Evolutionary conservation across 108 stramenopile genomes (phyloP).

Genomic region (Cyclotella baltica): DNA sequence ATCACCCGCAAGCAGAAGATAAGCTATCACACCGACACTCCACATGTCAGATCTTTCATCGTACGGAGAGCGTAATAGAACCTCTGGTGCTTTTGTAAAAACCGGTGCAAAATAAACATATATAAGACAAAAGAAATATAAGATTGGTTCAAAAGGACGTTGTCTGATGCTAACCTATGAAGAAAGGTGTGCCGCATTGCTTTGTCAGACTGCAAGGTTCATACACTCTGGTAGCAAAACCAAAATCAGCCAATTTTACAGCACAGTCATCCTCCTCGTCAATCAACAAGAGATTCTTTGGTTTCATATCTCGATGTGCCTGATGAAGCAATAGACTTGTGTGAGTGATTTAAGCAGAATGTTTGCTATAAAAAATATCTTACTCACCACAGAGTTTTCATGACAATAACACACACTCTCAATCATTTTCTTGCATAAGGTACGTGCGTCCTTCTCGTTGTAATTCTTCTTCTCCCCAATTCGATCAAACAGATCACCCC

Average conservation of each 20-base stretch:
- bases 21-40: constrained; percentile 95
- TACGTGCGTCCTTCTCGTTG: constrained; percentile 85
- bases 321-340: too few relatives aligned
- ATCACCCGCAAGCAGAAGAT: constrained; percentile 91
- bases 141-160: background rate
- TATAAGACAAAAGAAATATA: background rate
- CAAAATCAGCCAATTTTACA: constrained; percentile 93
- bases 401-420: constrained; percentile 83
- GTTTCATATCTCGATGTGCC: constrained; percentile 92
- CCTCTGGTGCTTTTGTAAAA: constrained; percentile 93
- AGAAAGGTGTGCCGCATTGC: constrained; percentile 94
- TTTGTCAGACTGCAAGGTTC: constrained; percentile 74
- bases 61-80: constrained; percentile 78
- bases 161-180: constrained; percentile 58
- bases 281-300: constrained; percentile 87
- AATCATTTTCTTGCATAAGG: constrained; percentile 80
- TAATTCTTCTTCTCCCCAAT: constrained; percentile 88
- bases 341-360: background rate
- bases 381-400: constrained; percentile 50
- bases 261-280: constrained; percentile 77
- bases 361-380: background rate
- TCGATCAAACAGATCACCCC: constrained; percentile 94
- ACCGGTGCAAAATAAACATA: background rate
- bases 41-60: constrained; percentile 96
- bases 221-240: constrained; percentile 87